phyloP scores from a whole-genome alignment of 2,329 filamentous ascomycete species.

The Talaromyces sp. region DNA sequence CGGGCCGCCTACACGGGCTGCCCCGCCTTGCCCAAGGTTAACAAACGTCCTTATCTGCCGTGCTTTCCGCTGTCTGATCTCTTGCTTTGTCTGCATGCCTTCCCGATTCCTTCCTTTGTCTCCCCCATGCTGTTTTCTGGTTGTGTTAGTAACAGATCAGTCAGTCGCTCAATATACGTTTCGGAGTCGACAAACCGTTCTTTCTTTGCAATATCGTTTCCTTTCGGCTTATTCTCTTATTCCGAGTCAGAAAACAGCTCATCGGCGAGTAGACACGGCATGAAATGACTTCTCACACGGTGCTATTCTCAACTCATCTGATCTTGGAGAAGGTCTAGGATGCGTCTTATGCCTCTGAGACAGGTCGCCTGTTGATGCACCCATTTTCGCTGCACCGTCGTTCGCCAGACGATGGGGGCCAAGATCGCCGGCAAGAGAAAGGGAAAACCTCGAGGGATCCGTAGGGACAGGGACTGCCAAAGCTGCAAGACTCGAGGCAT shows the following conservation, averaged over 20 bases:
- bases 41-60: neutral
- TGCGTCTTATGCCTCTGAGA: neutral
- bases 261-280: neutral
- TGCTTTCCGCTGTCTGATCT: neutral
- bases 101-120: slow-evolving; percentile 4
- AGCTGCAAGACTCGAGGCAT: slow-evolving; percentile 26
- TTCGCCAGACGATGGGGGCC: slow-evolving; percentile 16
- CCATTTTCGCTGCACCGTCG: slow-evolving; percentile 7
- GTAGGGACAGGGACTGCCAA: slow-evolving; percentile 29
- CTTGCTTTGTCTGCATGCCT: slow-evolving; percentile 5
- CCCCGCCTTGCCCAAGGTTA: slow-evolving; percentile 2
- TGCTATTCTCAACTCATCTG: neutral
- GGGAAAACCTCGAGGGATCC: slow-evolving; percentile 30
- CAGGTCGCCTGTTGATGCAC: slow-evolving; percentile 4
- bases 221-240: neutral
- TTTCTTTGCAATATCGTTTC: neutral
- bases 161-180: neutral
- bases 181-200: neutral
- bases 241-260: neutral
- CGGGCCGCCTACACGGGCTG: slow-evolving; percentile 1
- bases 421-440: slow-evolving; percentile 14
- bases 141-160: neutral
- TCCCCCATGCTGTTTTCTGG: neutral
- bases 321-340: neutral
- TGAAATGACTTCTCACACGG: slow-evolving; percentile 1